Evolutionary conservation across 768 basidiomycete species (phyloP), one percentile per base, ranked within the genome.

Genomic region (Dioszegia crocea): DNA sequence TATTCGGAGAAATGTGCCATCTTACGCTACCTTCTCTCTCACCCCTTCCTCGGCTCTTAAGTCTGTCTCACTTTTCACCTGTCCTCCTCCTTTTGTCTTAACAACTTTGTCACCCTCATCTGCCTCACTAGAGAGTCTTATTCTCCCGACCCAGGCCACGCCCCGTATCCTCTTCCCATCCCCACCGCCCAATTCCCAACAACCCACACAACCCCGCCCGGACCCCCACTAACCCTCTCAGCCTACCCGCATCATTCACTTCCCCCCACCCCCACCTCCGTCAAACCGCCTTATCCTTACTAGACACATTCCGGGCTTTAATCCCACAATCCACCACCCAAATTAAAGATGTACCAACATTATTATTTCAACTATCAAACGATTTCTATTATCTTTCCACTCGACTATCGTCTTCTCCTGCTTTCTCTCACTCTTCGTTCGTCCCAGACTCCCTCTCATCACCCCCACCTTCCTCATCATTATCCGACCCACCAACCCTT

Each of bases 271-370:
- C 27, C 65, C 81, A 29, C 66, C 79, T 92, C 24, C 68, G 83
- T 43, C 83, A 86, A 62, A 81, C 86, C 1, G 82, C 86, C 17
- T 79, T 84, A 2, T 82, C 86, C 17, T 80, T 85, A 1, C 80
- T 94, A 55, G 91, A 93, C 54, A 78, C 96, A 9, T 88, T 85
- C 77, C 83, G 87, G 43, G 88, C 89, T 1, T 73, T 96, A 24
- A 85, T 88, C 71, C 89, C 88, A 36, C 80, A 81, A 31, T 84
- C 84, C 59, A 75, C 79, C 0, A 66, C 79, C 36, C 78, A 80
- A 44, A 75, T 88, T 29, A 71, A 71, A 23, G 74, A 80, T 36
- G 78, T 81, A 0, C 78, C 85, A 10, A 83, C 83, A 19, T 76
- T 80, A 26, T 80, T 82, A 0, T 85, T 94, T 82, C 83, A 84